Evolutionary conservation across 345 rosid species (phyloP), one percentile per base, ranked within the genome.

Genomic region (Acer yangbiense): DNA sequence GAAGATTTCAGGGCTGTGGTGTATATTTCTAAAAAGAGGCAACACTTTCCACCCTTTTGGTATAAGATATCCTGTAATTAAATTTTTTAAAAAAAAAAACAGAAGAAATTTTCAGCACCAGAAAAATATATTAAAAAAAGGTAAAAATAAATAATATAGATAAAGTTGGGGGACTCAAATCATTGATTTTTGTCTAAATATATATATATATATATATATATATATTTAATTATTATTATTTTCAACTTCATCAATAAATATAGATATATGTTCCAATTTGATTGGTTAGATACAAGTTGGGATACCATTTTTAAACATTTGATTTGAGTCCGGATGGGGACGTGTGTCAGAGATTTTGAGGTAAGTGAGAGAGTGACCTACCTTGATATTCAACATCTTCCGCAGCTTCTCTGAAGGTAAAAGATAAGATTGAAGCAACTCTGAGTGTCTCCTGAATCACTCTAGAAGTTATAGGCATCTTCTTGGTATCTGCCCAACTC

Each of bases 21-120:
- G 98, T 80, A 94, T 93, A 86, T 83, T 94, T 81, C 95, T 88
- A 79, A 94, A 94, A 57, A 91, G 89, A 18, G 98, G 98, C 62
- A 94, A 78, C 10, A 93, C 97, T 83, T 94, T 94, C 98, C 98
- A 94, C 54, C 98, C 98, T 87, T 89, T 94, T 8, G 98, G 98
- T 57, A 94, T 94, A 9, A 94, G 85, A 74, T 89, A 94, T 10
- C 97, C 97, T 94, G 88, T 17, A 73, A 7, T 43, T 43, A 43
- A 43, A 7, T n/a, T n/a, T n/a, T n/a, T n/a, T n/a, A 8, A 43
- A 6, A 43, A 0, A 43, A 43, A 41, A 9, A 80, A 55, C 8
- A n/a, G 29, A 16, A 17, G 35, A 27, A 44, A 17, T 20, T 32
- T 4, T 9, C 43, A 69, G 35, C 16, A 48, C 7, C 14, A 17